phyloP scores from a whole-genome alignment of 2,329 filamentous ascomycete species.

The Corniculantispora saksenae region DNA sequence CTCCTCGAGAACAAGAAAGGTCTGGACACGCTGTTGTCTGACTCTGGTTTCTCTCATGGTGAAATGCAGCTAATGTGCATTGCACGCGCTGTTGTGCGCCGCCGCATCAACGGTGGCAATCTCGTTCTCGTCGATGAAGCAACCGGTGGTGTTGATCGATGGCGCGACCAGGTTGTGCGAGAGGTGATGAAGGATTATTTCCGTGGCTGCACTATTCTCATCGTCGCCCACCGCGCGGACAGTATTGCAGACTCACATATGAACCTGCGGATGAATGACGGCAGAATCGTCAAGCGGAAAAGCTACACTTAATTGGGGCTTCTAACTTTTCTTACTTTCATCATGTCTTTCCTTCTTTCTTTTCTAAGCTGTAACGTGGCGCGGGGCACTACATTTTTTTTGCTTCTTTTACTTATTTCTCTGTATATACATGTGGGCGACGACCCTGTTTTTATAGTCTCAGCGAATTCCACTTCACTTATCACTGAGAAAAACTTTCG shows the following conservation, averaged over 20 bases:
- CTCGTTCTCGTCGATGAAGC: slow-evolving; percentile 15
- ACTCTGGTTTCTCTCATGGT: slow-evolving; percentile 2
- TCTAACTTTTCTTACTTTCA: no score
- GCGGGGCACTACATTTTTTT: no score
- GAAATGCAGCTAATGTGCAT: slow-evolving; percentile 15
- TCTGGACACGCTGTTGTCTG: neutral
- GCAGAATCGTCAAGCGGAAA: no score
- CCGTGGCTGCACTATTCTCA: neutral
- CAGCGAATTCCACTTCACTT: no score
- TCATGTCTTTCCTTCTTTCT: no score
- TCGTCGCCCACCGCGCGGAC: slow-evolving; percentile 10
- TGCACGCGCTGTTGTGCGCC: slow-evolving; percentile 6
- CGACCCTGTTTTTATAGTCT: no score
- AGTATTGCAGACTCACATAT: neutral
- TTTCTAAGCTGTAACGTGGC: no score
- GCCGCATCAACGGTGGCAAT: neutral
- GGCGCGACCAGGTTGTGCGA: neutral
- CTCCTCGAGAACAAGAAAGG: neutral
- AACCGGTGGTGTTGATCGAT: neutral
- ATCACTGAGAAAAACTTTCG: no score
- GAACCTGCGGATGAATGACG: no score
- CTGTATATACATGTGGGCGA: no score
- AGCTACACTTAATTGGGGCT: no score
- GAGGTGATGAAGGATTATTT: slow-evolving; percentile 13
- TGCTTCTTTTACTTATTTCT: no score